Conservation (phyloP, 495 filamentous ascomycete species). For the Glarea lozoyensis region DNA sequence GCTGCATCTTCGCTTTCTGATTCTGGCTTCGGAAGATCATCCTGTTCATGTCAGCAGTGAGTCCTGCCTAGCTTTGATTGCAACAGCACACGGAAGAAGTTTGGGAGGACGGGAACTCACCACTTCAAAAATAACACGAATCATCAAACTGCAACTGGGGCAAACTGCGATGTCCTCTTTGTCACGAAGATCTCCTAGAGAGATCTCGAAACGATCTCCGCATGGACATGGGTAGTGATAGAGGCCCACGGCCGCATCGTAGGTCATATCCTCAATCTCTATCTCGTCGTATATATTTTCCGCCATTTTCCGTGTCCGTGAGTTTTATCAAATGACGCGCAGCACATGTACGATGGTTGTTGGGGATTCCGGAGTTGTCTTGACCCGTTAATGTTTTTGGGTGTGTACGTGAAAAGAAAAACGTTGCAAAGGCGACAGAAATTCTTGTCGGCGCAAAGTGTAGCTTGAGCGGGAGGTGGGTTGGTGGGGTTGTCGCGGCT, state of each 20-base stretch:
- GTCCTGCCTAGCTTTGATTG: too few relatives aligned
- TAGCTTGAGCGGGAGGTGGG: too few relatives aligned
- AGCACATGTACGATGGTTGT: too few relatives aligned
- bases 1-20: background rate
- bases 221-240: conserved; percentile 97
- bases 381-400: too few relatives aligned
- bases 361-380: too few relatives aligned
- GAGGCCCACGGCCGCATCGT: conserved; percentile 68
- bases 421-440: too few relatives aligned
- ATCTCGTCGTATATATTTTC: conserved; percentile 92
- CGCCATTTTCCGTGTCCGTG: conserved; percentile 28
- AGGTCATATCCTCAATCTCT: conserved; percentile 99
- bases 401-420: too few relatives aligned
- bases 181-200: conserved; percentile 73
- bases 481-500: too few relatives aligned
- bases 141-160: conserved; percentile 94
- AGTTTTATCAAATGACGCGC: too few relatives aligned
- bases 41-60: conserved; percentile 3
- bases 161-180: conserved; percentile 90
- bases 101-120: too few relatives aligned
- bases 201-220: conserved; percentile 94
- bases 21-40: conserved; percentile 12
- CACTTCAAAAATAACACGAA: conserved; percentile 82
- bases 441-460: too few relatives aligned
- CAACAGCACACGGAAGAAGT: too few relatives aligned